Evolutionary conservation across 768 basidiomycete species (phyloP).

Genomic region (Candolleomyces eurysporus): DNA sequence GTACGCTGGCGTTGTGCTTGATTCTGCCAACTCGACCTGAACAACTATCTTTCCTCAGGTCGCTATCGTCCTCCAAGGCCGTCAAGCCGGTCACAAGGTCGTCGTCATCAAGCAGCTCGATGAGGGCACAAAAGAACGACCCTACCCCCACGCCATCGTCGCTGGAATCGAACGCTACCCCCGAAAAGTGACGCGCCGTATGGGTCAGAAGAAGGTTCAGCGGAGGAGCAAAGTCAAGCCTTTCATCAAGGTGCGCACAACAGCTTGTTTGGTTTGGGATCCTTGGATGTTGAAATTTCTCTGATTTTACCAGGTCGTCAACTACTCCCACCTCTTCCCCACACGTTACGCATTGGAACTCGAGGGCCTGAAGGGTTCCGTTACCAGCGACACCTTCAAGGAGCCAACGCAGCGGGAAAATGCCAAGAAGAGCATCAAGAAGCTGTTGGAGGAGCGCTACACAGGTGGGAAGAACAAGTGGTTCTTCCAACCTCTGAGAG

Average conservation of each 20-base stretch:
- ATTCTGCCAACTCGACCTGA: too few species aligned
- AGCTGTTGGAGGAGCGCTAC: slow-evolving; percentile 95
- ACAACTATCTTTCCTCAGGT: slow-evolving; percentile 47
- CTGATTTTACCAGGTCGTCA: slow-evolving; percentile 62
- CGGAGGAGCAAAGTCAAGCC: slow-evolving; percentile 97
- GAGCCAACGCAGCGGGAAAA: slow-evolving; percentile 94
- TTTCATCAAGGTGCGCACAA: slow-evolving; percentile 86
- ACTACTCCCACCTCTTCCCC: slow-evolving; percentile 99
- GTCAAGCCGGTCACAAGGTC: slow-evolving; percentile 99
- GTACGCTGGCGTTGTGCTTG: slow-evolving; percentile 32
- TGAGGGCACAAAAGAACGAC: slow-evolving; percentile 94
- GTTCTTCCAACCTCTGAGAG: slow-evolving; percentile 90
- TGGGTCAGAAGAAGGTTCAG: slow-evolving; percentile 94
- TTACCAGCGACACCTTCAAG: slow-evolving; percentile 90
- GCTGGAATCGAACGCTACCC: slow-evolving; percentile 99
- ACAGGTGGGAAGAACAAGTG: slow-evolving; percentile 93
- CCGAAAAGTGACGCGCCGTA: slow-evolving; percentile 93
- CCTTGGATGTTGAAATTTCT: neutral
- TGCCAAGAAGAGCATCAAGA: slow-evolving; percentile 95
- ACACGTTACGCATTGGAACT: slow-evolving; percentile 98
- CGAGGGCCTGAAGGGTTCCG: slow-evolving; percentile 87
- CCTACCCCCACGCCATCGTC: slow-evolving; percentile 97
- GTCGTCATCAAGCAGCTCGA: slow-evolving; percentile 98
- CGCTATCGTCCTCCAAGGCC: slow-evolving; percentile 96
- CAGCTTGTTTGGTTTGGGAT: neutral